phyloP scores from a whole-genome alignment of 208 protist species.

The Wallacemonas sp. region DNA sequence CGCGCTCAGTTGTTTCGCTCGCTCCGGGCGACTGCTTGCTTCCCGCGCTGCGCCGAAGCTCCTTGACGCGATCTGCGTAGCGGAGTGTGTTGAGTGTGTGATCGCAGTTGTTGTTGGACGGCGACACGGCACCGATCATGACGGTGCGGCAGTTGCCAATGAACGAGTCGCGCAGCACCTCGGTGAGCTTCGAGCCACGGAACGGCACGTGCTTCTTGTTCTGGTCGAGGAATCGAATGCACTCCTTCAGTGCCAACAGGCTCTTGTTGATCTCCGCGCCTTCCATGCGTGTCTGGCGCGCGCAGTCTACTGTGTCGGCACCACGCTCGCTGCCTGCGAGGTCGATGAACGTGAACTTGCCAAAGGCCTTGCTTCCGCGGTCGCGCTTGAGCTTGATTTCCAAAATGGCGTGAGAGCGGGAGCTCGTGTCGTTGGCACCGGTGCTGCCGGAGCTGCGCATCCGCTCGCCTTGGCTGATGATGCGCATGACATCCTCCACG shows the following conservation, averaged over 20 bases:
- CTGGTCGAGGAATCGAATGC: conserved; percentile 81
- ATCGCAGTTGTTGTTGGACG: conserved; percentile 73
- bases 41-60: conserved; percentile 71
- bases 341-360: conserved; percentile 90
- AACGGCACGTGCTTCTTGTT: conserved; percentile 90
- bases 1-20: conserved; percentile 22
- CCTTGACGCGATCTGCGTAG: conserved; percentile 90
- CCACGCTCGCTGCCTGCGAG: conserved; percentile 93
- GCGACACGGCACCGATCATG: conserved; percentile 93
- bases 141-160: conserved; percentile 93
- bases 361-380: conserved; percentile 40
- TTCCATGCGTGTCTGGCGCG: conserved; percentile 86
- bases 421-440: conserved; percentile 94
- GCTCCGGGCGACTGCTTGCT: conserved; percentile 27
- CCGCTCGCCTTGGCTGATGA: conserved; percentile 85
- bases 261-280: conserved; percentile 91
- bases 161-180: conserved; percentile 87
- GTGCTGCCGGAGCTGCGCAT: conserved; percentile 88
- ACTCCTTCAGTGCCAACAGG: conserved; percentile 87
- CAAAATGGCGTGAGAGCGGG: conserved; percentile 96
- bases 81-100: conserved; percentile 83
- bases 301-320: conserved; percentile 73
- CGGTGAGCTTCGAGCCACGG: conserved; percentile 93
- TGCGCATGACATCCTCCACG: conserved; percentile 60
- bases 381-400: conserved; percentile 47